A percentile compares a stretch with the other conserved stretches of the same genome.
These are phyloP conservation scores for Xylaria sp. DNA, from an alignment of 2,329 filamentous ascomycete genomes.

Conservation along the genomic window DNA sequence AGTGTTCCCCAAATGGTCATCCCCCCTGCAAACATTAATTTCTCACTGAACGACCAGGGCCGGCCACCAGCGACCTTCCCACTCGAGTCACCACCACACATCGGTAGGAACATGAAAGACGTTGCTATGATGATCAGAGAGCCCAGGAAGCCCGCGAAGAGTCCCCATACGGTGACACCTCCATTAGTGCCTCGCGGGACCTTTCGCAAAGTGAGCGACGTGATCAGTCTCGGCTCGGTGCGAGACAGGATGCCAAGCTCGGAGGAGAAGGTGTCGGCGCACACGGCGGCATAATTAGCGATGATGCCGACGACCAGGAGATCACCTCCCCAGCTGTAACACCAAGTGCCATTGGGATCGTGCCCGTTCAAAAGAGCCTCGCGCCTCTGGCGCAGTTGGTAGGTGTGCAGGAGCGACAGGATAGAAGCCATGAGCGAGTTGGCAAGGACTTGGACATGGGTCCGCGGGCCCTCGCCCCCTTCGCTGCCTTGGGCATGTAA, in stretches of 20 bases:
- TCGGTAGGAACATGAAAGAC: conserved; percentile 74
- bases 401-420: conserved; percentile 67
- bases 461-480: conserved; percentile 85
- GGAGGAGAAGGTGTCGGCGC: conserved; percentile 93
- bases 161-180: conserved; percentile 81
- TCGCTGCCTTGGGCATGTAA: conserved; percentile 77
- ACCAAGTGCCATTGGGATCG: conserved; percentile 56
- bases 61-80: conserved; percentile 56
- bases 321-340: conserved; percentile 71
- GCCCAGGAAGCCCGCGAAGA: conserved; percentile 78
- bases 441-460: conserved; percentile 87
- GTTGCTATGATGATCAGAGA: conserved; percentile 75
- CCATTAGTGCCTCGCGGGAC: conserved; percentile 95
- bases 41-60: conserved; percentile 62
- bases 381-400: conserved; percentile 65
- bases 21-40: conserved; percentile 61
- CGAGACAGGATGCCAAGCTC: conserved; percentile 92
- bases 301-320: conserved; percentile 73
- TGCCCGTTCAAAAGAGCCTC: conserved; percentile 53
- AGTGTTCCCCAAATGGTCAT: conserved; percentile 78
- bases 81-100: conserved; percentile 65
- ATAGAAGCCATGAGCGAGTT: conserved; percentile 85
- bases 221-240: conserved; percentile 83
- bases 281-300: conserved; percentile 89
- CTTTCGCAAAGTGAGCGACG: conserved; percentile 76